Conservation (phyloP, 2,329 filamentous ascomycete species). For the Rosellinia necatrix region DNA sequence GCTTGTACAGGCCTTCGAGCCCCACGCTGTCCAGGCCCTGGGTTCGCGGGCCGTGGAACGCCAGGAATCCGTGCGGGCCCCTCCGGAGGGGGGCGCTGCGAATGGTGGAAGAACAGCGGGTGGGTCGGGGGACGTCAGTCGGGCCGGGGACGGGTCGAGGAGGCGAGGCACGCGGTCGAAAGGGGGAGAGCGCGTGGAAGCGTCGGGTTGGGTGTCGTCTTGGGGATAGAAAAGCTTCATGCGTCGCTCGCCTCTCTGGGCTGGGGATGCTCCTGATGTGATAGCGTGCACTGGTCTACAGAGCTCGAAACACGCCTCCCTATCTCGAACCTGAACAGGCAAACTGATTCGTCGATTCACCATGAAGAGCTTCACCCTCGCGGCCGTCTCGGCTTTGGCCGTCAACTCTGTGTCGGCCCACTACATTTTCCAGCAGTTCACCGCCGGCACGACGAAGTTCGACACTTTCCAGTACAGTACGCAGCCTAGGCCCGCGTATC, state of each 20-base stretch:
- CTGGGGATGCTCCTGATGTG: not conserved
- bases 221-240: constrained; percentile 19
- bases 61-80: constrained; percentile 13
- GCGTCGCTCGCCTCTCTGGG: not conserved
- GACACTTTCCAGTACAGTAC: constrained; percentile 44
- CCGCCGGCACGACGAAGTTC: constrained; percentile 41
- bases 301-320: not conserved
- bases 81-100: not conserved
- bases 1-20: no score
- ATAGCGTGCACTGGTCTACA: not conserved
- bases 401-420: constrained; percentile 43
- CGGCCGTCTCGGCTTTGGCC: constrained; percentile 41
- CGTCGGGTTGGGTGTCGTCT: not conserved
- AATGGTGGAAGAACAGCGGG: constrained; percentile 22
- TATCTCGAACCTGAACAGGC: not conserved
- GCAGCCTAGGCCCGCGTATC: constrained; percentile 21
- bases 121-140: constrained; percentile 2
- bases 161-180: constrained; percentile 9
- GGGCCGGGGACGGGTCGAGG: constrained; percentile 3
- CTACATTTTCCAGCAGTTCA: constrained; percentile 49
- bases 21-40: constrained; percentile 3
- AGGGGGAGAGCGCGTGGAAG: no score
- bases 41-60: constrained; percentile 23
- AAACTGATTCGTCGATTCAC: not conserved
- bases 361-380: constrained; percentile 43